These are phyloP conservation scores for Celoporthe dispersa DNA, from an alignment of 2,329 filamentous ascomycete genomes.

Conservation along the genomic window DNA sequence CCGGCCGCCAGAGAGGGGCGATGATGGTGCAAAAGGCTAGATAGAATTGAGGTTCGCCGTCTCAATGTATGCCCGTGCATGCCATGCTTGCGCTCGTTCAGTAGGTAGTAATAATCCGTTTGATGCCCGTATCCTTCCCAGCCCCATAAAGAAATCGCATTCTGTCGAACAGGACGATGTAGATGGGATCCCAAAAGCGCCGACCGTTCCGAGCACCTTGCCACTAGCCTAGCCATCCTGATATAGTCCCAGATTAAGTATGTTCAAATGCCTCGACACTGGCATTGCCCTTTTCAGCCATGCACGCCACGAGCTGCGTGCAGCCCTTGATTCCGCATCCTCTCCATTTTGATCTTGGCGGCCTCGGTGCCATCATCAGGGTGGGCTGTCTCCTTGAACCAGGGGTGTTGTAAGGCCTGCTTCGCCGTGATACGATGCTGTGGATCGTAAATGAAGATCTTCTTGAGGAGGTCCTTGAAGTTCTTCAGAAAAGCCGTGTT, in stretches of 20 bases:
- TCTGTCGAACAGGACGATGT: slow-evolving; percentile 24
- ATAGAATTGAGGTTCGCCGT: slow-evolving; percentile 20
- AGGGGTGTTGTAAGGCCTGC: slow-evolving; percentile 67
- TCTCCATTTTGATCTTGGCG: slow-evolving; percentile 63
- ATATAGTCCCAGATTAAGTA: slow-evolving; percentile 23
- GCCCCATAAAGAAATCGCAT: slow-evolving; percentile 14
- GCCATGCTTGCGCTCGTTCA: neutral
- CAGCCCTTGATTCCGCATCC: slow-evolving; percentile 48
- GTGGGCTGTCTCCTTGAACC: slow-evolving; percentile 67
- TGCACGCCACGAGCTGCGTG: slow-evolving; percentile 28
- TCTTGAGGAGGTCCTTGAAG: slow-evolving; percentile 67
- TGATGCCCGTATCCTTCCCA: slow-evolving; percentile 19
- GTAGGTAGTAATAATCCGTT: neutral
- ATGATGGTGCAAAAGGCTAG: slow-evolving; percentile 19
- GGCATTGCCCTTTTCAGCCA: slow-evolving; percentile 27
- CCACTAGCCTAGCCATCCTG: slow-evolving; percentile 19
- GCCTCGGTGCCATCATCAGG: slow-evolving; percentile 72
- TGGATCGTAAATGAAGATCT: slow-evolving; percentile 72
- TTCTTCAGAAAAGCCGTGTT: slow-evolving; percentile 63
- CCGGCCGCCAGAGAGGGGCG: slow-evolving; percentile 13
- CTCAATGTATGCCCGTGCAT: neutral
- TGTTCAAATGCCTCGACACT: slow-evolving; percentile 14
- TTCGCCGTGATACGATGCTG: slow-evolving; percentile 68
- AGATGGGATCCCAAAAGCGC: slow-evolving; percentile 24
- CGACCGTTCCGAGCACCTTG: slow-evolving; percentile 21